Base-by-base conservation (phyloP, 768 basidiomycete species). In the Tricholoma sp. region DNA sequence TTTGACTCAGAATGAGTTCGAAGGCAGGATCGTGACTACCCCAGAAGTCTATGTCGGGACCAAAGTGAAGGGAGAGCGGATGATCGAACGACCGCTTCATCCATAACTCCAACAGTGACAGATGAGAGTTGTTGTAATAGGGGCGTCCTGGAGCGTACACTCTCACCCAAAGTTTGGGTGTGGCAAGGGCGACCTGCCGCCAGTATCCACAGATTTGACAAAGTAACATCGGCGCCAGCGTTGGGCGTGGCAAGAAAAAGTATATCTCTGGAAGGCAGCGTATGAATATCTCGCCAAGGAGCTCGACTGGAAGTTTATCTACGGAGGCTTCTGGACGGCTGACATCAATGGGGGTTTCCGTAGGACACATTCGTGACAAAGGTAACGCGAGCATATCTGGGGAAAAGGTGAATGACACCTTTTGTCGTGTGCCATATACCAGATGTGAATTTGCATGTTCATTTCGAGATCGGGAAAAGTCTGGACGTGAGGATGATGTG, bases 141-240 rank as follows among this genome's bases (percentile, higher is more conserved):
- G 19, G 8, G 14, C 43, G 29, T 24, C 41, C 41, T 21, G 35
- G 5, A 29, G 29, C 18, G 41, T 27, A 27, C 35, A 55, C 5
- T 50, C 47, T 50, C 47, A 50, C 47, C 54, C 54, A 55, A 10
- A 55, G 54, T 39, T 19, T 41, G 1, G 54, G 35, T 4, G 29
- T 41, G 1, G 54, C 12, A 32, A 55, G 41, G n/a, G 54, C 54
- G 14, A 55, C 41, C 14, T 32, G 22, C 11, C 54, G 19, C 54
- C 54, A 55, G 18, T 55, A 29, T 12, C 41, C 31, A 41, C 24
- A 55, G 29, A 55, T 29, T 29, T 55, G 54, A 19, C 54, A 55
- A 7, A 55, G 41, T 35, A 55, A 31, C 41, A 55, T 41, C 12
- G 54, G 54, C 14, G 54, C 54, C 12, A 45, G 4, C 14, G 37